phyloP scores from a whole-genome alignment of 2,329 filamentous ascomycete genomes.

The Trichoderma sp. region DNA sequence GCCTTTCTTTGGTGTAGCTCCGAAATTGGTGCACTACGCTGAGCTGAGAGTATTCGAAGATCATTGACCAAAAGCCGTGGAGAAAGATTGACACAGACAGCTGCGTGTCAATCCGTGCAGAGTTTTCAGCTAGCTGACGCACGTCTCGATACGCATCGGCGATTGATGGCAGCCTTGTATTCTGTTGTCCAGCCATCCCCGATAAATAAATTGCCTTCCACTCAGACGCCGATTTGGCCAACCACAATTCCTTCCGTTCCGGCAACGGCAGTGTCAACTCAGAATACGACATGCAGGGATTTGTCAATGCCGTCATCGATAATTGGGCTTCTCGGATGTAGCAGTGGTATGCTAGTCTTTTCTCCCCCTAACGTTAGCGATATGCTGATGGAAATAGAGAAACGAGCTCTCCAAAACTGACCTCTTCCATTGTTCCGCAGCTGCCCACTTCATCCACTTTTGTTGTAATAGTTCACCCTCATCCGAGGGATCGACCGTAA shows the following conservation, averaged over 20 bases:
- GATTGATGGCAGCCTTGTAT: conserved; percentile 53
- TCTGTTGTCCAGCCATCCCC: conserved; percentile 43
- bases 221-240: conserved; percentile 62
- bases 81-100: conserved; percentile 64
- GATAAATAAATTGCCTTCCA: conserved; percentile 67
- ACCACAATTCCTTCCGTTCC: conserved; percentile 65
- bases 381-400: conserved; percentile 26
- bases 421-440: conserved; percentile 69
- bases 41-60: conserved; percentile 68
- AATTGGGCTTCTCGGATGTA: conserved; percentile 69
- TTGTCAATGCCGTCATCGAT: conserved; percentile 68
- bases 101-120: conserved; percentile 58
- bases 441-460: conserved; percentile 69
- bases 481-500: conserved; percentile 58
- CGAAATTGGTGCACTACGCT: conserved; percentile 54
- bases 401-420: conserved; percentile 34
- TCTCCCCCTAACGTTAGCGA: neutral
- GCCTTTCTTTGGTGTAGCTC: conserved; percentile 50
- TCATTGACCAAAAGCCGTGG: conserved; percentile 66
- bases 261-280: conserved; percentile 70
- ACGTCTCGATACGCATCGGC: conserved; percentile 62
- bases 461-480: conserved; percentile 59
- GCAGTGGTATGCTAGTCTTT: conserved; percentile 64
- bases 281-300: conserved; percentile 68
- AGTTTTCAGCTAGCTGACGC: conserved; percentile 53